Evolutionary conservation across 1,284 basidiomycete genomes (phyloP), one percentile per base, ranked within the genome.

Genomic region (Phylloporus gajari): DNA sequence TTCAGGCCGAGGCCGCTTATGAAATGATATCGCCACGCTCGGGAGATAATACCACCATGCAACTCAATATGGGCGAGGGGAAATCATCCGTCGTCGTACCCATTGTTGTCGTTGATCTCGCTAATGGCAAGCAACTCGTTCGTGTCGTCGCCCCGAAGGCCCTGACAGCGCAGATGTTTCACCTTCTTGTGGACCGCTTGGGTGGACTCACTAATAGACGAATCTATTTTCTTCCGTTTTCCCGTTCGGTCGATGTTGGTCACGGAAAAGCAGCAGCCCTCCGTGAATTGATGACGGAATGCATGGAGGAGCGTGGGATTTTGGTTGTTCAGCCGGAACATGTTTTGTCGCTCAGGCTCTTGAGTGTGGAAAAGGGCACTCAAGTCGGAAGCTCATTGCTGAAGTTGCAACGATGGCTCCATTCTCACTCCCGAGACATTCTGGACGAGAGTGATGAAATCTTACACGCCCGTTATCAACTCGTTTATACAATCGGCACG

Each of bases 1-100:
- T 88, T n/a, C 89, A 90, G 72, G 75, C 77, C 2, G 68, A 78
- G 0, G 81, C 88, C 3, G 85, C 88, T 1, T 66, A 75, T 8
- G 82, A 88, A 65, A 91, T 91, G 89, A 86, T 88, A 27, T 69
- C 74, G 0, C 89, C 89, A 5, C 35, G 46, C 2, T 81, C 80
- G 0, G 64, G 71, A 3, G 27, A 68, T 5, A 90, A 85, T 67
- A 65, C 64, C 5, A 35, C 32, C 5, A 65, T 40, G 65, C 64
- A 65, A n/a, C 46, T 65, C 12, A 53, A 65, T 48, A 65, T 65
- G 48, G 64, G 64, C 7, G 64, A 66, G 11, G 65, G 65, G 42
- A 66, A 66, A 25, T 56, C 65, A 6, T 66, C 65, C n/a, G 65
- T 66, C 15, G 56, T 66, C n/a, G 35, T 66, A 12, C 65, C 65